Evolutionary conservation across 805 yeast species (phyloP).

Genomic region (Candida ponderosae): DNA sequence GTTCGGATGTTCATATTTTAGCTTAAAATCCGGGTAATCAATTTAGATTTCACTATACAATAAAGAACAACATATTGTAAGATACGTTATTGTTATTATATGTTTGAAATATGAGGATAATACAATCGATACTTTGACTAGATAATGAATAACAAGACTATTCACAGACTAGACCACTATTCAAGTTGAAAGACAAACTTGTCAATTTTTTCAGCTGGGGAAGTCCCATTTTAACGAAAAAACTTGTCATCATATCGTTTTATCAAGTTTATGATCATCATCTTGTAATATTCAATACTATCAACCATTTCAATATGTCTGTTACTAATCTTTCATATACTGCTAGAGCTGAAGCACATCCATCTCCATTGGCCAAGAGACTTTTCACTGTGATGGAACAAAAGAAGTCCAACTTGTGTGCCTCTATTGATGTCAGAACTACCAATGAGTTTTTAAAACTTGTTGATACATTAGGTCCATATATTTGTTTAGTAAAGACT

Average conservation of each 20-base stretch:
- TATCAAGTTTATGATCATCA: neutral
- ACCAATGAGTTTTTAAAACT: conserved; percentile 67
- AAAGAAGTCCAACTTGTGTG: conserved; percentile 86
- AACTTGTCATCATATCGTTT: neutral
- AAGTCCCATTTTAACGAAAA: neutral
- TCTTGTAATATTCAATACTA: neutral
- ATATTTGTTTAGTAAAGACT: conserved; percentile 85
- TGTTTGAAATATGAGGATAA: no score
- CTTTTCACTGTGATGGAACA: conserved; percentile 66
- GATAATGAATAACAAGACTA: no score
- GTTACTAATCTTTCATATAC: conserved; percentile 39
- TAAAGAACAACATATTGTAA: no score
- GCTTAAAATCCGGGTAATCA: no score
- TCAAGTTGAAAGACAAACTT: neutral
- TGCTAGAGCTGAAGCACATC: conserved; percentile 61
- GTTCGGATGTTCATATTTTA: no score
- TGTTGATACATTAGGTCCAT: conserved; percentile 81
- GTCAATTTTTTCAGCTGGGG: neutral
- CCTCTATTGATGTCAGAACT: conserved; percentile 83
- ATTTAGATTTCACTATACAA: no score
- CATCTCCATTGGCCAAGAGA: conserved; percentile 73
- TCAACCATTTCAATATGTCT: neutral
- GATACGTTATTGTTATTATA: no score
- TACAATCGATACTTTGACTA: no score
- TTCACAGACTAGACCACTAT: no score